Evolutionary conservation across 2,329 filamentous ascomycete genomes (phyloP), one percentile per base, ranked within the genome.

Genomic region (Fusarium mundagurra): DNA sequence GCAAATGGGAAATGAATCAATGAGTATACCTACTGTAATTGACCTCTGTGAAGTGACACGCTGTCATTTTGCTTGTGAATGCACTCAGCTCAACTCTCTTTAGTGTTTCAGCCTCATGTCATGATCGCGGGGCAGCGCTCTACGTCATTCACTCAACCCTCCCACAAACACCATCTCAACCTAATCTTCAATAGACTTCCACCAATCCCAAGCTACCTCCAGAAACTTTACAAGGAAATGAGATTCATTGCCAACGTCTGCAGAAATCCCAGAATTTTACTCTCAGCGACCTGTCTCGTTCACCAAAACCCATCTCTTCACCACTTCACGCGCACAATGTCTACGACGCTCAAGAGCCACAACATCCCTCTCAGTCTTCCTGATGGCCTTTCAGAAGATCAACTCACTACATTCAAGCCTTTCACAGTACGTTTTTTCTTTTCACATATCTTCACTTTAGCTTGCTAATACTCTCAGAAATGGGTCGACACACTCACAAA

Each of bases 401-500:
- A 87, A 61, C 80, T 90, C 4, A 78, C 83, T 17, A 75, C 75
- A 11, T 90, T 89, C 73, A 82, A 82, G 12, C 87, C 88, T 0
- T 89, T 90, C 75, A 86, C 83, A 20, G 88, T 88, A 78, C 73
- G 80, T 67, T 57, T 5, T 5, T 3, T 48, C 13, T 57, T 6
- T 3, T 48, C 13, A 18, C 13, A 3, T 1, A 11, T 16, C 3
- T 27, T 17, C 22, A 31, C 4, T 7, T 36, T 10, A 24, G 7
- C 12, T 20, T 33, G 13, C 59, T 61, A n/a, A 67, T 27, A 13
- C 10, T 14, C 3, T 10, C 29, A 89, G 87, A 82, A 81, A 54
- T 90, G 88, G 88, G 80, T 88, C 64, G 73, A 79, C 7, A 88
- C 83, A 20, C 80, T 90, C 39, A 81, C 81, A 27, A 81, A 75